phyloP scores from a whole-genome alignment of 2,329 filamentous ascomycete species.

The Chaetomium globosum region DNA sequence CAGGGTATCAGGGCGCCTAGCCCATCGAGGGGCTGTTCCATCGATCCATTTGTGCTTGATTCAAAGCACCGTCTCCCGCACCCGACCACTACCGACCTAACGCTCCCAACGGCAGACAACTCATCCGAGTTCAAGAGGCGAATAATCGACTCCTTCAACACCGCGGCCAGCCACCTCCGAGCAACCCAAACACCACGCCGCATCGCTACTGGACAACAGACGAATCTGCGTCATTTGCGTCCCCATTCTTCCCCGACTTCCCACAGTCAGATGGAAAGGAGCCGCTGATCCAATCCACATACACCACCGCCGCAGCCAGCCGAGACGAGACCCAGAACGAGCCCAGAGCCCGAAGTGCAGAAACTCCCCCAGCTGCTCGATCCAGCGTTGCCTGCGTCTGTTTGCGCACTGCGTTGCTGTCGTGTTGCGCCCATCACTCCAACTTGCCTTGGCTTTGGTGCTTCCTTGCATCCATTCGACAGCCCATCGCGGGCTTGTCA shows the following conservation, averaged over 20 bases:
- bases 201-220: background rate
- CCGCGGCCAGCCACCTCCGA: slow-evolving; percentile 1
- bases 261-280: background rate
- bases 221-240: slow-evolving; percentile 18
- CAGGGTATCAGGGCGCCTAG: slow-evolving; percentile 16
- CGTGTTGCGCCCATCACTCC: slow-evolving; percentile 10
- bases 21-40: slow-evolving; percentile 22
- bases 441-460: background rate
- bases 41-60: background rate
- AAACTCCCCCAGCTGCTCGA: slow-evolving; percentile 14
- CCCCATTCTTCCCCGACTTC: background rate
- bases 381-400: slow-evolving; percentile 17
- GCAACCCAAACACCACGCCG: background rate
- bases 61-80: slow-evolving; percentile 16
- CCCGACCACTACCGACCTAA: slow-evolving; percentile 1
- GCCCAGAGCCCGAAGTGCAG: background rate
- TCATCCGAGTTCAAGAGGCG: slow-evolving; percentile 1
- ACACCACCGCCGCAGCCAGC: background rate
- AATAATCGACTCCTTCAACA: background rate
- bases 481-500: slow-evolving; percentile 16
- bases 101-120: background rate
- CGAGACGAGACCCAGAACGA: background rate
- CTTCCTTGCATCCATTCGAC: slow-evolving; percentile 18
- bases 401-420: slow-evolving; percentile 15
- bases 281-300: slow-evolving; percentile 4